phyloP scores from a whole-genome alignment of 192 early-diverging fungal species.

The Pilobolus umbonatus region DNA sequence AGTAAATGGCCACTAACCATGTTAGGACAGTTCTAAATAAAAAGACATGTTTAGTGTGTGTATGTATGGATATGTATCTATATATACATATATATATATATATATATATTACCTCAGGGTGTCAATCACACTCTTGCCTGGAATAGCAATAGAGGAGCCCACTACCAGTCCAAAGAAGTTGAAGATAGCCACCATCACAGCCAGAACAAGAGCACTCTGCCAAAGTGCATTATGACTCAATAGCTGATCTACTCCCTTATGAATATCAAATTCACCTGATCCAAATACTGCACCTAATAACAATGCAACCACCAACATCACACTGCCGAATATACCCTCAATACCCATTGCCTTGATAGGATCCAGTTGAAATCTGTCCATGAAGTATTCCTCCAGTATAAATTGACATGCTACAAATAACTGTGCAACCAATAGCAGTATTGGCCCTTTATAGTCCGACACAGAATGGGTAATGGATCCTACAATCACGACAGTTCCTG shows the following conservation, averaged over 20 bases:
- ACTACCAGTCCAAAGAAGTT: conserved; percentile 30
- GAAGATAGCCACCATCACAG: conserved; percentile 23
- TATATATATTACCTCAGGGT: conserved; percentile 21
- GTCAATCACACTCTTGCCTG: conserved; percentile 20
- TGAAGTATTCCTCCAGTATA: conserved; percentile 26
- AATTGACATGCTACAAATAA: conserved; percentile 22
- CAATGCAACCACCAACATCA: conserved; percentile 4
- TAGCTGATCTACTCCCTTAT: conserved; percentile 1
- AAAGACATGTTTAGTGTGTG: neutral
- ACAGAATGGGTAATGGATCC: neutral
- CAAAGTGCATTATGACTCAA: conserved; percentile 7
- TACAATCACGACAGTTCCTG: conserved; percentile 9
- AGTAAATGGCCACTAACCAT: conserved; percentile 22
- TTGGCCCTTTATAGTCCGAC: conserved; percentile 8
- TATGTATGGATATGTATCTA: conserved; percentile 1
- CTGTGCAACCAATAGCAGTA: conserved; percentile 16
- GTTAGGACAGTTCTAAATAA: conserved; percentile 18
- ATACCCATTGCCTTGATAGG: conserved; percentile 28
- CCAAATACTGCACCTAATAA: conserved; percentile 9
- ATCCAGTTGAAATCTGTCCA: conserved; percentile 23
- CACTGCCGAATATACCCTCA: conserved; percentile 25
- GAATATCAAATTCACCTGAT: conserved; percentile 13
- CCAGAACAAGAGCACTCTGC: conserved; percentile 20
- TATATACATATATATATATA: neutral
- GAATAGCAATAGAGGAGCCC: conserved; percentile 17